Evolutionary conservation across 2,329 filamentous ascomycete genomes (phyloP), one percentile per base, ranked within the genome.

Genomic region (Colletotrichum coccodes): DNA sequence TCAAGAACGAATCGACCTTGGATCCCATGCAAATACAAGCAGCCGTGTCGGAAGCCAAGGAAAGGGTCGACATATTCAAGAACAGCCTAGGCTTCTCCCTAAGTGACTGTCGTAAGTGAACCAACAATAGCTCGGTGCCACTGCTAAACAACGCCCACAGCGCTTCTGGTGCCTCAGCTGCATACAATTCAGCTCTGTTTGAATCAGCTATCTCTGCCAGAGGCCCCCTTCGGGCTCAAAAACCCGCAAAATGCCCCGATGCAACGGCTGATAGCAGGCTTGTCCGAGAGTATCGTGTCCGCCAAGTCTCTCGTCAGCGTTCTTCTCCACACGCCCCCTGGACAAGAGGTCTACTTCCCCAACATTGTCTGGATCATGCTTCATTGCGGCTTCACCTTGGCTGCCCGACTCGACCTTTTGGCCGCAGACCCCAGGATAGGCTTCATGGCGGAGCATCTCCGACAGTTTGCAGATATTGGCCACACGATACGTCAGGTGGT

Each of bases 331-430:
- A 71, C 78, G 1, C 74, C 76, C 1, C 68, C 71, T 16, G 75
- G 74, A 1, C 75, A 76, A 34, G 76, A 79, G 57, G 69, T 71
- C 1, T 64, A 68, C 1, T 72, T 79, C 40, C 73, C 76, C 4
- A 79, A 79, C 21, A 73, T 76, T 1, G 73, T 73, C 12, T 79
- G 77, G 77, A 73, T 79, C 36, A 76, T 75, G 67, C 42, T 79
- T 0, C 75, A 79, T 32, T 79, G 77, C 21, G 76, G 74, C 3
- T 70, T 77, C 0, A 78, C 77, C 0, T 56, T 79, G 0, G 72
- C 75, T 0, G 75, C 75, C 8, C 71, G 77, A 3, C 71, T 79
- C n/a, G 77, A 79, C 42, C 72, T 79, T 5, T 60, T 78, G 2
- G 76, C 76, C 0, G 72, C 73, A 3, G 73, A 76, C 14, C 71